Base-by-base conservation (phyloP, 225 moss, liverwort and hornwort species). In the Neckera pumila region DNA sequence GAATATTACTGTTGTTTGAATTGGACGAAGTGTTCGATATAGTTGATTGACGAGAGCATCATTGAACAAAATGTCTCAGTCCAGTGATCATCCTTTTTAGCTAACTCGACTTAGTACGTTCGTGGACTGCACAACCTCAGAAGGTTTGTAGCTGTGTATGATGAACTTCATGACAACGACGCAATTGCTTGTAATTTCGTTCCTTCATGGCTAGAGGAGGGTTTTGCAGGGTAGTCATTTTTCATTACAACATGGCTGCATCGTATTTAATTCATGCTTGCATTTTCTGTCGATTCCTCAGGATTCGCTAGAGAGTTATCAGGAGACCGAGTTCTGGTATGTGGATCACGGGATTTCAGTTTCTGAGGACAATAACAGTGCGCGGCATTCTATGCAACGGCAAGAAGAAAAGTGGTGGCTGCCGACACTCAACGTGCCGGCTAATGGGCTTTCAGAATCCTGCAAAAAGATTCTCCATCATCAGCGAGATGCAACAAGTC, bases 391-490 rank as follows among this genome's bases (percentile, higher is more conserved):
- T 66, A 92, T 95, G 88, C 98, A 96, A 89, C 94, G 98, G 51
- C 98, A 99, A 88, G 98, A 99, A 91, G 98, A 99, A 90, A 99
- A 99, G 77, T 99, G 98, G 98, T 99, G 98, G 98, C 87, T 99
- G 59, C 98, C 98, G 58, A 96, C 98, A 36, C 98, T 95, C 30
- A 97, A 97, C 82, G 96, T 99, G 51, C 96, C 98, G 12, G 87
- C 89, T 36, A 96, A 93, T 31, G 98, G 98, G 40, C 95, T 99
- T 65, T 93, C 94, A 42, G 98, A 99, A 60, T 87, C 95, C 67
- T 95, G 93, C 36, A 95, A 94, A 79, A 99, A 93, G 71, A 88
- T 87, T 65, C 90, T 99, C 16, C 97, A 96, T 79, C 89, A 95
- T 85, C 96, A 96, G 90, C 89, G 97, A 30, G 98, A 99, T 80